Conservation (phyloP, 1,139 yeast genomes). For the Suzukiozyma palmioleophila region DNA sequence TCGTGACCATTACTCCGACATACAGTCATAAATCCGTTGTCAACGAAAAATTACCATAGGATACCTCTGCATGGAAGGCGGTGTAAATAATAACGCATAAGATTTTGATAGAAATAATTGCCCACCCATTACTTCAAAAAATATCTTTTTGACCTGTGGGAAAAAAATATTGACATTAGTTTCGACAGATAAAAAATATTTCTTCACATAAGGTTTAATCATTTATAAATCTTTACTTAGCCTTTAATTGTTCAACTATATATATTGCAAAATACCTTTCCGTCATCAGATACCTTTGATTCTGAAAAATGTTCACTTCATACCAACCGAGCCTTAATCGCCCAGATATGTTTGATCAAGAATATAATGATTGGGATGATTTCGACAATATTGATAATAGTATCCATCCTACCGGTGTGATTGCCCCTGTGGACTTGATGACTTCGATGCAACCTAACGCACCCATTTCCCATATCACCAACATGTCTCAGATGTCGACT, state of each 20-base stretch:
- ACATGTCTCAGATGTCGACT: not conserved
- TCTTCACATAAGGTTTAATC: not conserved
- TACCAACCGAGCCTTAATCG: not conserved
- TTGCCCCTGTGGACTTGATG: not conserved
- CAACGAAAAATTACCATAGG: not conserved
- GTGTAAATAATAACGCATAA: not conserved
- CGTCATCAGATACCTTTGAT: not conserved
- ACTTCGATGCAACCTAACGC: not conserved
- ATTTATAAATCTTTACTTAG: conserved; percentile 1
- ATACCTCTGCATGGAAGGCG: conserved; percentile 1
- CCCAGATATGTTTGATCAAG: conserved; percentile 1
- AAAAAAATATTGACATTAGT: not conserved
- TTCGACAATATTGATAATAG: not conserved
- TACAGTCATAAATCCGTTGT: too few species aligned
- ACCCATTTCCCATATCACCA: not conserved
- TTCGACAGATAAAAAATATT: not conserved
- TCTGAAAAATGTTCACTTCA: not conserved
- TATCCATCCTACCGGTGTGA: not conserved
- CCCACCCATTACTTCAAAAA: too few species aligned
- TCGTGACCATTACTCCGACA: too few species aligned
- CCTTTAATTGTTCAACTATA: not conserved
- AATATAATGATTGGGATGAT: conserved; percentile 1
- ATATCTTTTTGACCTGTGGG: too few species aligned
- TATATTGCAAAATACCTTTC: not conserved
- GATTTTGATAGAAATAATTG: not conserved